Evolutionary conservation across 1,139 yeast genomes (phyloP), one percentile per base, ranked within the genome.

Genomic region (Suhomyces taliae): DNA sequence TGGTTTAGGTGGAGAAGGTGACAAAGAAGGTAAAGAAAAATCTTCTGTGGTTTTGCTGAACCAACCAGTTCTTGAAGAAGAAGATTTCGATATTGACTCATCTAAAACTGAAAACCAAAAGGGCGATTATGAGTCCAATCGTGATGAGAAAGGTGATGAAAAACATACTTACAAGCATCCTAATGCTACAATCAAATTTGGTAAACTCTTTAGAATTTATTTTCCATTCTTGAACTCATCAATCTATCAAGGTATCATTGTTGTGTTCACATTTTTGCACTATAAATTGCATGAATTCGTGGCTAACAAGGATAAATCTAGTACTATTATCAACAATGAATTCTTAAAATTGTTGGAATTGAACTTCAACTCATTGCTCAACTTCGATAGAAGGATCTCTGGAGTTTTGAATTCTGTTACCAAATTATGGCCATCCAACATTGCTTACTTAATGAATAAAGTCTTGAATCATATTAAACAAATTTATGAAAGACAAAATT

Each of bases 241-340:
- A 43, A 64, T 77, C 14, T 78, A 78, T 56, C 83, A 79, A 54
- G 81, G 82, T 1, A 65, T 79, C 39, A 75, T 79, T 47, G 82
- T 78, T 24, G 67, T 75, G 14, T 79, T 74, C 58, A 77, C 82
- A 0, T 62, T 78, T 50, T 61, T 79, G 52, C 78, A 76, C 54
- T 65, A 74, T 48, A 74, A 74, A 34, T 69, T 64, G 38, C 65
- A 65, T 34, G 72, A 69, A 26, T 68, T 78, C 49, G 58, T 71
- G 29, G 54, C 54, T 24, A 60, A 56, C 41, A 56, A 54, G 34
- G 54, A 55, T n/a, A 40, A 37, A 14, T 40, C 45, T 8, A 43
- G 41, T 15, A 29, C 41, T 8, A 33, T 48, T 14, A 48, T 50
- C 36, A 50, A 61, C 41, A 56, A 53, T 36, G 57, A 54, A 10